phyloP scores from a whole-genome alignment of 179 eudicot species.

The Heliamphora pulchella region DNA sequence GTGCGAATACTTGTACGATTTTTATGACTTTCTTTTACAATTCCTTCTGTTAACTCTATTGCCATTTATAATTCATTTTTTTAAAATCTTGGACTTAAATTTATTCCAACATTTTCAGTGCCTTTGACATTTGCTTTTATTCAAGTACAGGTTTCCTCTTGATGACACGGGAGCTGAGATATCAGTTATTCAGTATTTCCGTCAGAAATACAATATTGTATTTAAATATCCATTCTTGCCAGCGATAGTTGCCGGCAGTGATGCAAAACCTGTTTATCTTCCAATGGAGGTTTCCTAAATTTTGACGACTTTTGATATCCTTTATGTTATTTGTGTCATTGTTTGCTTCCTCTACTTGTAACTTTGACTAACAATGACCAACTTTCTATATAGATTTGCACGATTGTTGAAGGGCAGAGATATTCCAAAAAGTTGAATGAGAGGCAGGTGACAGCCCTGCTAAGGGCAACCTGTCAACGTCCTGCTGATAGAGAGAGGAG shows the following conservation, averaged over 20 bases:
- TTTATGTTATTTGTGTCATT: not conserved
- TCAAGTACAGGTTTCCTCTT: constrained; percentile 32
- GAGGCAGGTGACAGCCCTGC: constrained; percentile 48
- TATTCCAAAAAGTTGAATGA: constrained; percentile 57
- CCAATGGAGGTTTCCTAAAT: constrained; percentile 25
- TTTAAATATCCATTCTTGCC: constrained; percentile 35
- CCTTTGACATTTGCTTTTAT: not conserved
- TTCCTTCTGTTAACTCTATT: too few relatives aligned
- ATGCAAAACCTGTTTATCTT: constrained; percentile 42
- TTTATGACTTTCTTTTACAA: too few relatives aligned
- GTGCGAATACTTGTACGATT: too few relatives aligned
- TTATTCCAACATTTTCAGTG: not conserved
- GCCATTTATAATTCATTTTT: too few relatives aligned
- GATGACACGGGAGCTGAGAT: constrained; percentile 21
- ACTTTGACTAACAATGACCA: not conserved
- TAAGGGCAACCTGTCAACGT: constrained; percentile 67
- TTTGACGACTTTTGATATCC: not conserved
- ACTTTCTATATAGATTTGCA: constrained; percentile 37
- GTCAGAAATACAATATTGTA: constrained; percentile 30
- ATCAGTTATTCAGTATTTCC: constrained; percentile 58
- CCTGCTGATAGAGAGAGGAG: constrained; percentile 43
- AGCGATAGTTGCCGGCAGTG: constrained; percentile 54
- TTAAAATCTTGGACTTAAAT: not conserved
- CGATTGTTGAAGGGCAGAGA: constrained; percentile 50
- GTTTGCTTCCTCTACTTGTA: not conserved